Conservation (phyloP, 352 stramenopile genomes). For the Paralagenidium karlingii region DNA sequence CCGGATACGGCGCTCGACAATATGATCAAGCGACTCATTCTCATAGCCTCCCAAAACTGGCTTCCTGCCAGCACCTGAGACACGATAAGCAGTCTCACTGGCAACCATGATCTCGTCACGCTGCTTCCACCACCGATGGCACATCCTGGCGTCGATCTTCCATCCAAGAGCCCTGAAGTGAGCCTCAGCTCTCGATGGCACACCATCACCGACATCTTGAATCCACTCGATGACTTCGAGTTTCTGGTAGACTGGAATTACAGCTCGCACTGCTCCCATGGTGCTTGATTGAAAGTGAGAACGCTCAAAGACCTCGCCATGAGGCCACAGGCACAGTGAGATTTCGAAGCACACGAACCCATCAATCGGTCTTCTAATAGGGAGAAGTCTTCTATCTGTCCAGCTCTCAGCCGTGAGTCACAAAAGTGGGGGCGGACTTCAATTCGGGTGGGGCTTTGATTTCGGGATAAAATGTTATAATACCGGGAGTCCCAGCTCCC, state of each 20-base stretch:
- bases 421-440: neutral
- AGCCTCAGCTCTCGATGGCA: conserved; percentile 2
- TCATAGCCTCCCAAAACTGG: conserved; percentile 6
- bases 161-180: conserved; percentile 6
- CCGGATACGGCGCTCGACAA: conserved; percentile 1
- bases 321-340: too few species aligned
- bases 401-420: too few species aligned
- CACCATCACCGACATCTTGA: neutral
- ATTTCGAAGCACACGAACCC: too few species aligned
- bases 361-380: too few species aligned
- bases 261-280: too few species aligned
- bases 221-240: conserved; percentile 10
- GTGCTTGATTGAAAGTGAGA: too few species aligned
- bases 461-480: conserved; percentile 1
- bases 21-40: conserved; percentile 3
- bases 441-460: neutral
- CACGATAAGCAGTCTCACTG: neutral
- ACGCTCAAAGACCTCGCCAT: too few species aligned
- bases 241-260: conserved; percentile 1
- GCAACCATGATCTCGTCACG: conserved; percentile 6
- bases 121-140: conserved; percentile 8
- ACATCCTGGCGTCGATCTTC: conserved; percentile 2
- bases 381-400: too few species aligned
- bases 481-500: too few species aligned
- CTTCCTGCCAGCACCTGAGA: conserved; percentile 3